Base-by-base conservation (phyloP, 2,329 filamentous ascomycete species). In the Arthrobotrys entomopaga region DNA sequence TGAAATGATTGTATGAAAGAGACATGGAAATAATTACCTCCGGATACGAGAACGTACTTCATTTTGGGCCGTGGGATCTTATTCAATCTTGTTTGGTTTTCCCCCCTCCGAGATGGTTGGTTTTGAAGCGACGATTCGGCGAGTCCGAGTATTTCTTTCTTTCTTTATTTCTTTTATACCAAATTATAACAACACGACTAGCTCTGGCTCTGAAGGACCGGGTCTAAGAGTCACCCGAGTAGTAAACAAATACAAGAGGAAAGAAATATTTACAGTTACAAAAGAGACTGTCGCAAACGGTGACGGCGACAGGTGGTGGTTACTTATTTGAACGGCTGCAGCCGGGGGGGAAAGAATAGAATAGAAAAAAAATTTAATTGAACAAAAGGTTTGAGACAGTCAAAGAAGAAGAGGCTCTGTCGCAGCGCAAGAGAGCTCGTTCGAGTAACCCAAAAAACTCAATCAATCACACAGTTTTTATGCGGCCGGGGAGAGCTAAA, bases 31-130 rank as follows among this genome's bases (percentile, higher is more conserved):
- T 34, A 81, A 84, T 83, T 82, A 90, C 90, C 90, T 86, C 90
- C 90, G 78, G 89, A 91, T 78, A 92, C 90, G 78, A 92, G 85
- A 82, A 93, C 89, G 85, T 92, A 92, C 84, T 92, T 91, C 90
- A 92, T 93, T 80, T 83, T 67, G 63, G 63, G 48, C 13, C 40
- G n/a, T 56, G 11, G 15, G 24, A 40, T 19, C 42, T 19, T 46
- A 34, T 38, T 43, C 24, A 16, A n/a, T 26, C 4, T 42, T 26
- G 63, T 67, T 74, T 63, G 57, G 67, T 63, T 67, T 74, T 54
- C n/a, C n/a, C n/a, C n/a, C n/a, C n/a, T n/a, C n/a, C 42, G 42
- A 46, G 42, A 34, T 34, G 29, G 7, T 34, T 34, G 29, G 10
- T 34, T 34, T 34, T 34, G 5, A n/a, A 34, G 3, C 7, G 10